These are phyloP conservation scores for Lactifluus echinatus DNA, from an alignment of 768 basidiomycete species.

Conservation along the genomic window DNA sequence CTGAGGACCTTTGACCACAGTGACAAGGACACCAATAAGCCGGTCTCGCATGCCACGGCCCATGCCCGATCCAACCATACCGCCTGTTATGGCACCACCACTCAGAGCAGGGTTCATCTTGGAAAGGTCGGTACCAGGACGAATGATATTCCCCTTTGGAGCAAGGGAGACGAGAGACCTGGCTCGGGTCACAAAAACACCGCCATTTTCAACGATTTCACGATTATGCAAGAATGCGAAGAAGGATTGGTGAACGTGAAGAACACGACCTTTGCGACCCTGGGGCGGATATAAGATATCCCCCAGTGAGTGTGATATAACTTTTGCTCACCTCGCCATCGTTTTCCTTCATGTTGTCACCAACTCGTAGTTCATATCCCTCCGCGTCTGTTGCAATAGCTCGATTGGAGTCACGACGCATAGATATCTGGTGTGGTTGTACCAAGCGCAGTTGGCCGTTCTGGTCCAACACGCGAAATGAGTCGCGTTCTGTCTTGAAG, in stretches of 20 bases:
- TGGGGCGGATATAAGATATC: conserved; percentile 28
- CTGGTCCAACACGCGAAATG: conserved; percentile 94
- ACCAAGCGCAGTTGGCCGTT: conserved; percentile 83
- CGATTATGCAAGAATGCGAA: conserved; percentile 93
- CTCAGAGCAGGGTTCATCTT: conserved; percentile 83
- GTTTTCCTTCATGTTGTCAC: conserved; percentile 89
- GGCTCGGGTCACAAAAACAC: conserved; percentile 88
- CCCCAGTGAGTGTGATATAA: neutral
- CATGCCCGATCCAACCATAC: conserved; percentile 79
- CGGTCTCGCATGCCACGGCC: conserved; percentile 75
- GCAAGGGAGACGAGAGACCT: conserved; percentile 77
- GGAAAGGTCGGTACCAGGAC: conserved; percentile 64
- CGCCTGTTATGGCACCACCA: conserved; percentile 50
- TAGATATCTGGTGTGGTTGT: conserved; percentile 90
- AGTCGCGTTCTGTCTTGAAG: conserved; percentile 92
- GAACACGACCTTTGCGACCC: conserved; percentile 79
- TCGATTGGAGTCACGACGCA: conserved; percentile 72
- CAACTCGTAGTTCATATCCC: conserved; percentile 75
- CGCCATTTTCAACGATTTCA: conserved; percentile 83
- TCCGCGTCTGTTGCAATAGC: conserved; percentile 87
- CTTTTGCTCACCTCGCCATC: conserved; percentile 67
- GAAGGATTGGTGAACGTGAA: conserved; percentile 91
- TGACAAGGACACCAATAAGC: conserved; percentile 70
- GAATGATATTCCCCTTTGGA: conserved; percentile 70
- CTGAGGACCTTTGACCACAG: conserved; percentile 76